Evolutionary conservation across 805 yeast species (phyloP).

Genomic region (Sugiyamaella chiloensis): DNA sequence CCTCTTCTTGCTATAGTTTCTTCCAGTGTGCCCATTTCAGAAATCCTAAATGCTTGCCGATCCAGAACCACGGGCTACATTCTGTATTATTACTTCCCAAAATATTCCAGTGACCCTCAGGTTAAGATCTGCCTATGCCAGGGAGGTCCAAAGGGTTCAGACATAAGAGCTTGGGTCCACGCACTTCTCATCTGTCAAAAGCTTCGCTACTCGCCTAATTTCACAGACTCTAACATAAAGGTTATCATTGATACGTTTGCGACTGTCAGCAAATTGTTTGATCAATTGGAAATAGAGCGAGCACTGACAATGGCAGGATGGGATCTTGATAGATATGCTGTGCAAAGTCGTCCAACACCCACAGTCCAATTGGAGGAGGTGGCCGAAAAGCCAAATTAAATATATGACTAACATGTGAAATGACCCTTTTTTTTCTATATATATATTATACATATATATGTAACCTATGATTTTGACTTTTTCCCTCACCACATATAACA

Average conservation of each 20-base stretch:
- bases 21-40: conserved; percentile 3
- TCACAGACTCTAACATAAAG: conserved; percentile 9
- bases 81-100: conserved; percentile 7
- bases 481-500: too few relatives aligned
- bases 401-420: too few relatives aligned
- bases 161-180: conserved; percentile 32
- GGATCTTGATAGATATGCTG: conserved; percentile 22
- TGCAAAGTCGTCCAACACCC: conserved; percentile 22
- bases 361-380: conserved; percentile 1
- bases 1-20: conserved; percentile 22
- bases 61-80: conserved; percentile 19
- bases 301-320: conserved; percentile 24
- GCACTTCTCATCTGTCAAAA: conserved; percentile 27
- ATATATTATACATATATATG: too few relatives aligned
- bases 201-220: conserved; percentile 1
- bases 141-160: conserved; percentile 16
- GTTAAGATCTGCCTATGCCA: conserved; percentile 25
- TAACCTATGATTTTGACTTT: too few relatives aligned
- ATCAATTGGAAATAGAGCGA: conserved; percentile 17
- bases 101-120: neutral
- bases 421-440: too few relatives aligned
- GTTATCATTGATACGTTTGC: conserved; percentile 14
- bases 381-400: too few relatives aligned
- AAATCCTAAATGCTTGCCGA: conserved; percentile 16
- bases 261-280: conserved; percentile 18